A percentile compares a stretch with the other conserved stretches of the same genome.
Evolutionary conservation across 2,329 filamentous ascomycete genomes (phyloP).

Genomic region (Fusarium sp.): DNA sequence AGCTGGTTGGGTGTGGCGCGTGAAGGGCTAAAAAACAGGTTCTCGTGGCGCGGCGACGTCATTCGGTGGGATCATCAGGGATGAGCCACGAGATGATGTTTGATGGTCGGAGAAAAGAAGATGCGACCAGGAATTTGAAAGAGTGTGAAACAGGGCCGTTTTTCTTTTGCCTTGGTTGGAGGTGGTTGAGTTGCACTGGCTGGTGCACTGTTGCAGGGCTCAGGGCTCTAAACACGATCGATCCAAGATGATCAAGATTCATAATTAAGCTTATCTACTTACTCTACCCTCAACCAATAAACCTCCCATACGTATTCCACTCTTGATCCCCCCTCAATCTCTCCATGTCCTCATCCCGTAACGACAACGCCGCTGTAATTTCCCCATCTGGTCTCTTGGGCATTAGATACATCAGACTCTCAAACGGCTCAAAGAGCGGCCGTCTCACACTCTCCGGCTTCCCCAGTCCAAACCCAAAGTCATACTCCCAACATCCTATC

Average conservation of each 20-base stretch:
- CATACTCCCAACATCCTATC: slow-evolving; percentile 54
- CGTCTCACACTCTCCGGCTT: slow-evolving; percentile 57
- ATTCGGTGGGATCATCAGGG: slow-evolving; percentile 23
- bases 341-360: slow-evolving; percentile 59
- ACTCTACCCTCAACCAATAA: slow-evolving; percentile 28
- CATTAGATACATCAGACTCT: slow-evolving; percentile 61
- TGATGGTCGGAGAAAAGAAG: not conserved
- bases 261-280: not conserved
- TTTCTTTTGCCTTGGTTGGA: not conserved
- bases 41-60: slow-evolving; percentile 39
- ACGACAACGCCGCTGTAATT: slow-evolving; percentile 55
- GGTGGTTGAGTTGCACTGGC: not conserved
- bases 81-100: slow-evolving; percentile 25
- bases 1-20: slow-evolving; percentile 33
- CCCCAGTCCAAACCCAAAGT: slow-evolving; percentile 59
- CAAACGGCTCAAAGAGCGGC: slow-evolving; percentile 56
- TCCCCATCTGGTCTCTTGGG: slow-evolving; percentile 55
- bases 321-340: slow-evolving; percentile 54
- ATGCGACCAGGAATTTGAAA: not conserved
- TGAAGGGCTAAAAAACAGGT: slow-evolving; percentile 39
- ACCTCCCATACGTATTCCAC: slow-evolving; percentile 44
- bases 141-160: not conserved
- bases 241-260: slow-evolving; percentile 3
- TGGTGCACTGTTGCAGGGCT: not conserved
- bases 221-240: not conserved